phyloP scores from a whole-genome alignment of 2,329 filamentous ascomycete genomes.

The Neopestalotiopsis rosae region DNA sequence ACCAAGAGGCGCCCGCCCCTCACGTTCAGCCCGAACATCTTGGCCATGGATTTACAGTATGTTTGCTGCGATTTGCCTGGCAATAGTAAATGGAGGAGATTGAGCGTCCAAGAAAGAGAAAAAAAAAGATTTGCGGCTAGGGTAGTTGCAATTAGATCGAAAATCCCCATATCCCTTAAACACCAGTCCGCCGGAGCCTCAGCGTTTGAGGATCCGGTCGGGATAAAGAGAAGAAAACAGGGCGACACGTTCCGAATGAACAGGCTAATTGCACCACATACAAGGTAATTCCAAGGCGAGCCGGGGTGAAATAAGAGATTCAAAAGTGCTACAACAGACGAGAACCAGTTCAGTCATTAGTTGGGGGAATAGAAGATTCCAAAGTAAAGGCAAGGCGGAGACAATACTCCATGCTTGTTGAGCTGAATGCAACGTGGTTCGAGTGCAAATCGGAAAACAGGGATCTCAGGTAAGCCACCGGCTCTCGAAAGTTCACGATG shows the following conservation, averaged over 20 bases:
- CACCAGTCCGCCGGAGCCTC: neutral
- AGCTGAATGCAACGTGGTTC: neutral
- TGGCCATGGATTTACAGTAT: neutral
- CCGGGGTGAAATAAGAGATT: neutral
- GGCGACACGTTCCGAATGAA: constrained; percentile 2
- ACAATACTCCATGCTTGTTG: neutral
- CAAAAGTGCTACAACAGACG: neutral
- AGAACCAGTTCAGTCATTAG: neutral
- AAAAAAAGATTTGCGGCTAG: neutral
- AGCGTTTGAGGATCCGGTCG: neutral
- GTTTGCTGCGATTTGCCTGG: neutral
- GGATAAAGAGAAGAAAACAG: neutral
- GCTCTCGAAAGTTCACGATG: neutral
- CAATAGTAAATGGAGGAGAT: neutral
- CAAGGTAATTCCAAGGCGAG: neutral
- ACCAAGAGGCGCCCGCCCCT: neutral
- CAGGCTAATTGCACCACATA: neutral
- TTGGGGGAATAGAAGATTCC: neutral
- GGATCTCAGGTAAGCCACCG: neutral
- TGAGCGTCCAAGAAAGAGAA: neutral
- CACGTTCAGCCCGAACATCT: neutral
- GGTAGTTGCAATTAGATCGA: neutral
- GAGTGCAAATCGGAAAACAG: neutral
- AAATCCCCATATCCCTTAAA: neutral
- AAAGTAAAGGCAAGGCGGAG: neutral